phyloP scores from a whole-genome alignment of 768 basidiomycete species.

The Tephrocybe sp. region DNA sequence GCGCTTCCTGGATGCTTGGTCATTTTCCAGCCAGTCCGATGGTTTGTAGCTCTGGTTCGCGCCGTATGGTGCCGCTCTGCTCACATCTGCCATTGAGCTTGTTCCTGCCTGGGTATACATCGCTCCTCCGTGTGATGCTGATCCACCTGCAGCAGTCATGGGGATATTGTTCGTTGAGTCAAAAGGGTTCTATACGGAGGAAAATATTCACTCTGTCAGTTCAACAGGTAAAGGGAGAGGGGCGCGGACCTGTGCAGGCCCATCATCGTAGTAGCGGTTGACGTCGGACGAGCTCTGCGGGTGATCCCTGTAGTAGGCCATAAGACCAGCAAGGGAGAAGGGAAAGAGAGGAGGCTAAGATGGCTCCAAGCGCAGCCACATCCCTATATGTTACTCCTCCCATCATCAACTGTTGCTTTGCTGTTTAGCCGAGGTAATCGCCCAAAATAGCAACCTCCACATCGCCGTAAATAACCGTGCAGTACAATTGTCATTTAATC shows the following conservation, averaged over 20 bases:
- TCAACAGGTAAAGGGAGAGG: not conserved
- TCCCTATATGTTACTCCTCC: constrained; percentile 4
- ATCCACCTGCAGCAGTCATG: constrained; percentile 12
- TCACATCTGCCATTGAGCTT: constrained; percentile 15
- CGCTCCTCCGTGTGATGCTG: constrained; percentile 9
- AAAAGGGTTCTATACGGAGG: constrained; percentile 12
- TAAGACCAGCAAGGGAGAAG: not conserved
- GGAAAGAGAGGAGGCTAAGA: not conserved
- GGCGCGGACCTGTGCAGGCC: constrained; percentile 13
- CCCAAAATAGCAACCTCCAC: constrained; percentile 3
- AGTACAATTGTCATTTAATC: too few species aligned
- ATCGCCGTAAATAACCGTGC: not conserved
- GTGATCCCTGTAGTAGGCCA: constrained; percentile 18
- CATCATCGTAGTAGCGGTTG: constrained; percentile 18
- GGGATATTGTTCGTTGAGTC: constrained; percentile 18
- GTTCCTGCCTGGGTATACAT: constrained; percentile 20
- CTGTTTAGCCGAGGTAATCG: too few species aligned
- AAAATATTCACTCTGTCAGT: not conserved
- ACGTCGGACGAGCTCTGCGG: constrained; percentile 17
- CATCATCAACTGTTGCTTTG: not conserved
- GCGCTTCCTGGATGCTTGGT: constrained; percentile 12
- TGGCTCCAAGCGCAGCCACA: not conserved
- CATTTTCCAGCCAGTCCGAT: constrained; percentile 19
- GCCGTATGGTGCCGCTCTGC: constrained; percentile 1
- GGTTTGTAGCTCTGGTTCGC: constrained; percentile 14